These are phyloP conservation scores for Arthrobotrys sinensis DNA, from an alignment of 2,329 filamentous ascomycete species.

Conservation along the genomic window DNA sequence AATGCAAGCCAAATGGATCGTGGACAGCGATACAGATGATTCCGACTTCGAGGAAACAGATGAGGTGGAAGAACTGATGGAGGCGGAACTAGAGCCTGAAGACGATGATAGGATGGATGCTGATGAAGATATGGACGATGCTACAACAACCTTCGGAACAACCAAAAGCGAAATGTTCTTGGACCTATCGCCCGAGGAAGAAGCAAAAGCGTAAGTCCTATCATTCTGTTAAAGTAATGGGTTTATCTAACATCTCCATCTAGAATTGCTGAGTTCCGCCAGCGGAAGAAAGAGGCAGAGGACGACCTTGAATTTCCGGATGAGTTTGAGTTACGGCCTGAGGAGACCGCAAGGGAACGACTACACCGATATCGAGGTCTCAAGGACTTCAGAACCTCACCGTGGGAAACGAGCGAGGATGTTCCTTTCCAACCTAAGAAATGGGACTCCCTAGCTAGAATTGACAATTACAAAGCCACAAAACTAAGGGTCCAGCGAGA, in stretches of 20 bases:
- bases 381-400: constrained; percentile 89
- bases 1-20: constrained; percentile 95
- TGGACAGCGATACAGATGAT: constrained; percentile 81
- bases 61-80: constrained; percentile 72
- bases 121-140: constrained; percentile 74
- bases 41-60: constrained; percentile 83
- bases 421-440: constrained; percentile 88
- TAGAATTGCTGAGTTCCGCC: constrained; percentile 81
- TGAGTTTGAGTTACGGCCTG: constrained; percentile 92
- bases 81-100: constrained; percentile 61
- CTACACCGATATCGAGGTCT: constrained; percentile 89
- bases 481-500: constrained; percentile 84
- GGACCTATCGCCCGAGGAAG: constrained; percentile 83
- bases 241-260: not conserved
- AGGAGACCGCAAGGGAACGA: constrained; percentile 87
- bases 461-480: constrained; percentile 90
- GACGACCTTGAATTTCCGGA: constrained; percentile 97
- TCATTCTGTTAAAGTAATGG: too few species aligned
- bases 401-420: constrained; percentile 92
- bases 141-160: constrained; percentile 77
- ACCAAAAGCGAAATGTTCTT: constrained; percentile 92
- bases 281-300: constrained; percentile 83
- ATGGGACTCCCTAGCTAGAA: constrained; percentile 86
- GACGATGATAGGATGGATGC: constrained; percentile 71
- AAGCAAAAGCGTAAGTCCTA: constrained; percentile 69